Percentiles rank a stretch among this genome's conserved stretches.
These are phyloP conservation scores for Trichophyton verrucosum DNA, from an alignment of 2,329 filamentous ascomycete genomes.

Conservation along the genomic window DNA sequence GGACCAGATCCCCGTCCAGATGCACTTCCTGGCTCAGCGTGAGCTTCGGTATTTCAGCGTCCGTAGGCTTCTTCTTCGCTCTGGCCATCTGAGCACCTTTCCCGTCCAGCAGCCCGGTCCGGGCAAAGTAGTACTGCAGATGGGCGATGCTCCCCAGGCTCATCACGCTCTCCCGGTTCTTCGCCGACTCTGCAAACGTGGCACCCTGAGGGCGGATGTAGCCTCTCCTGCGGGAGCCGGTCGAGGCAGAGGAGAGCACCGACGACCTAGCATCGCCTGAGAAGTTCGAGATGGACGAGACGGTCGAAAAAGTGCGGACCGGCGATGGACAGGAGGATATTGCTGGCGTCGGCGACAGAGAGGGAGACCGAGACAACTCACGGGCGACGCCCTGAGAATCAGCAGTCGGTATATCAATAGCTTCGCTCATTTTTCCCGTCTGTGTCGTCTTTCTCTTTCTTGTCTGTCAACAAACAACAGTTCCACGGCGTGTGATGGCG, in stretches of 20 bases:
- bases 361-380: slow-evolving; percentile 30
- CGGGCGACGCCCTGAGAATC: slow-evolving; percentile 13
- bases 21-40: slow-evolving; percentile 29
- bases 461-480: background rate
- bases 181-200: slow-evolving; percentile 80
- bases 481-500: background rate
- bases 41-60: slow-evolving; percentile 29
- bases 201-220: slow-evolving; percentile 82
- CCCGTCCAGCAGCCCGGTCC: slow-evolving; percentile 83
- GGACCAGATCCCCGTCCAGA: slow-evolving; percentile 34
- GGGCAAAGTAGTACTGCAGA: slow-evolving; percentile 94
- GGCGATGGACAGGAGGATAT: slow-evolving; percentile 34
- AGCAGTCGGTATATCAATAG: slow-evolving; percentile 3
- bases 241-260: slow-evolving; percentile 19
- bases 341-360: slow-evolving; percentile 31
- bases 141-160: slow-evolving; percentile 93
- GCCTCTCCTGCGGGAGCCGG: slow-evolving; percentile 50
- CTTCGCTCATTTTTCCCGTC: slow-evolving; percentile 2
- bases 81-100: slow-evolving; percentile 78
- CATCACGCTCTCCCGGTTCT: slow-evolving; percentile 86
- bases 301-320: slow-evolving; percentile 35
- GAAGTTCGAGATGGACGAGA: slow-evolving; percentile 35
- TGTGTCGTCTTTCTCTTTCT: background rate
- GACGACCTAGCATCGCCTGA: slow-evolving; percentile 35
- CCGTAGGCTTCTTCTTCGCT: slow-evolving; percentile 47